A percentile compares a stretch with the other conserved stretches of the same genome.
phyloP scores from a whole-genome alignment of 2,329 filamentous ascomycete genomes.

The Lecanosticta acicola region DNA sequence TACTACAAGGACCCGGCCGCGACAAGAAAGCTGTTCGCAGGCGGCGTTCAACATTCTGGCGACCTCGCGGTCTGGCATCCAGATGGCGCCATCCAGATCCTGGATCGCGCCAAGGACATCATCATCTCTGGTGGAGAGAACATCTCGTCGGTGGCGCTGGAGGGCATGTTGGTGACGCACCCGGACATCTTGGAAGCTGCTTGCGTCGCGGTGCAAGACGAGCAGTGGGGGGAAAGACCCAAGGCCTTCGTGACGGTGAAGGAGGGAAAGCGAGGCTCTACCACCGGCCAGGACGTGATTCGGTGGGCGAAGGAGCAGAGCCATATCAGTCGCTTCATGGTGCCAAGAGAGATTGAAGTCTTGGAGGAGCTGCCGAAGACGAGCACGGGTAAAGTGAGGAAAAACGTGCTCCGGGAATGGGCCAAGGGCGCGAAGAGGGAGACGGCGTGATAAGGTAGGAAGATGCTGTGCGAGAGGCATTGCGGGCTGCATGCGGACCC shows the following conservation, averaged over 20 bases:
- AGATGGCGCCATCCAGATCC: slow-evolving; percentile 84
- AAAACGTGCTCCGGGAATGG: slow-evolving; percentile 88
- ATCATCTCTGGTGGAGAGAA: slow-evolving; percentile 98
- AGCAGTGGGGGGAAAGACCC: slow-evolving; percentile 92
- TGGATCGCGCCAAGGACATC: slow-evolving; percentile 93
- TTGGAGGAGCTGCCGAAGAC: slow-evolving; percentile 91
- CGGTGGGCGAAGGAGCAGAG: slow-evolving; percentile 78
- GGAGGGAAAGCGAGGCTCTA: slow-evolving; percentile 44
- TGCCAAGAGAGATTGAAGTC: slow-evolving; percentile 65
- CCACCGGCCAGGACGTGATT: slow-evolving; percentile 66
- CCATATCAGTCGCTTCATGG: slow-evolving; percentile 87
- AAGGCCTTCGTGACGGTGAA: slow-evolving; percentile 88
- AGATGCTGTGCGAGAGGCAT: not conserved
- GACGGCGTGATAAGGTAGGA: slow-evolving; percentile 1
- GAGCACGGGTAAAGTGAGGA: slow-evolving; percentile 92
- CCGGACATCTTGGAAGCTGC: slow-evolving; percentile 86
- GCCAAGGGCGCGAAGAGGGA: slow-evolving; percentile 49
- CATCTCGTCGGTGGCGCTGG: slow-evolving; percentile 87
- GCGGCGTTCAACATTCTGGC: slow-evolving; percentile 80
- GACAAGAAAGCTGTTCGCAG: slow-evolving; percentile 78
- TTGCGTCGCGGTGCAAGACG: slow-evolving; percentile 80
- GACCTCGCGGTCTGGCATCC: slow-evolving; percentile 91
- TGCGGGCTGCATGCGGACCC: not conserved
- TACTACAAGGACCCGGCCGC: slow-evolving; percentile 89
- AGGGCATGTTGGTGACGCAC: slow-evolving; percentile 82